Percentiles rank a stretch among this genome's conserved stretches.
These are phyloP conservation scores for Fusarium continuum DNA, from an alignment of 2,329 filamentous ascomycete species.

Conservation along the genomic window DNA sequence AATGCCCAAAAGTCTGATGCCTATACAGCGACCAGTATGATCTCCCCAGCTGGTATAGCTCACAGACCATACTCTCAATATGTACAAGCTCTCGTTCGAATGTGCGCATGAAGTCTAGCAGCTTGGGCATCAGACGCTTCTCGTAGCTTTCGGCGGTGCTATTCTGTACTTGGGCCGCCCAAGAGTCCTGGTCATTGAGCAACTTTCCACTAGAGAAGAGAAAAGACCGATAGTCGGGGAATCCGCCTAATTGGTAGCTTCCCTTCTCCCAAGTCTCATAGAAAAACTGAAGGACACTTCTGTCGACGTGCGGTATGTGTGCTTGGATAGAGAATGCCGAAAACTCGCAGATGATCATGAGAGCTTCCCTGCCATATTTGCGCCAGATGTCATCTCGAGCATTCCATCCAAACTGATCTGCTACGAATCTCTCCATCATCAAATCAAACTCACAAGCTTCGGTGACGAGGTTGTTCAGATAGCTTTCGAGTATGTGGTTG, in stretches of 20 bases:
- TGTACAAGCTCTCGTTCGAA: conserved; percentile 30
- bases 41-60: conserved; percentile 33
- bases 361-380: neutral
- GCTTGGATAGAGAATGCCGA: neutral
- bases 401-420: neutral
- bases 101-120: conserved; percentile 22
- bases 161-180: neutral
- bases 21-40: conserved; percentile 26
- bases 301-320: neutral
- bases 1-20: neutral
- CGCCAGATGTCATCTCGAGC: conserved; percentile 1
- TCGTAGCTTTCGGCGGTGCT: neutral
- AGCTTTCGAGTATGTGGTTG: conserved; percentile 19
- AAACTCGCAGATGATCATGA: conserved; percentile 25
- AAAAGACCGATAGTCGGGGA: conserved; percentile 12
- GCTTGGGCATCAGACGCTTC: conserved; percentile 21
- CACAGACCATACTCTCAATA: conserved; percentile 36
- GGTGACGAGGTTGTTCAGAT: conserved; percentile 28
- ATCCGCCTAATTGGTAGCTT: neutral
- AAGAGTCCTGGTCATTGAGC: neutral
- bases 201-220: neutral
- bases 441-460: conserved; percentile 31
- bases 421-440: conserved; percentile 18
- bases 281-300: neutral
- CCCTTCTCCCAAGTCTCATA: neutral